These are phyloP conservation scores for Aspergillus sp. DNA, from an alignment of 2,329 filamentous ascomycete species.

Conservation along the genomic window DNA sequence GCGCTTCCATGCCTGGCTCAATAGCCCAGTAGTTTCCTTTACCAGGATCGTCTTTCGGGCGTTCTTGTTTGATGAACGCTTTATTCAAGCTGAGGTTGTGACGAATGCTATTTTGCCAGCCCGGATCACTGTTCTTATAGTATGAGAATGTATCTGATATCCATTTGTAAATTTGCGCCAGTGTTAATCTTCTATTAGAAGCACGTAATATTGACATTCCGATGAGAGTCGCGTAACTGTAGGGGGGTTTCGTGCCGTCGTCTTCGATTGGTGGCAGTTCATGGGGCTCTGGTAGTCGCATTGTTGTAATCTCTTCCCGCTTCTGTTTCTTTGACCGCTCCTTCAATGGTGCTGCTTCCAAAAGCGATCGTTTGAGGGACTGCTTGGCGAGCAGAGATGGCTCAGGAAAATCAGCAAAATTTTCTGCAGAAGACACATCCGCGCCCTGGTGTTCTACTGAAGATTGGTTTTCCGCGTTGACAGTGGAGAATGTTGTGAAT, in stretches of 20 bases:
- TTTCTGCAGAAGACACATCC: conserved; percentile 43
- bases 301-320: conserved; percentile 51
- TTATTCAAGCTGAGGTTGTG: conserved; percentile 98
- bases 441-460: conserved; percentile 50
- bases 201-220: conserved; percentile 95
- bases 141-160: conserved; percentile 93
- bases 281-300: conserved; percentile 66
- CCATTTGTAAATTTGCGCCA: conserved; percentile 98
- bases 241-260: conserved; percentile 82
- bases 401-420: conserved; percentile 49
- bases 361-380: conserved; percentile 59
- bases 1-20: conserved; percentile 80
- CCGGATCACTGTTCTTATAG: conserved; percentile 79
- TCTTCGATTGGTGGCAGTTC: conserved; percentile 82
- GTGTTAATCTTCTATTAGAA: conserved; percentile 76
- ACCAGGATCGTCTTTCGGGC: conserved; percentile 93
- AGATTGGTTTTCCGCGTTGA: conserved; percentile 36
- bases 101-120: conserved; percentile 99
- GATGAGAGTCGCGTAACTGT: conserved; percentile 93
- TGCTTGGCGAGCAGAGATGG: conserved; percentile 46
- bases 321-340: conserved; percentile 73
- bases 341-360: conserved; percentile 72
- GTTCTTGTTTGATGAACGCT: conserved; percentile 90
- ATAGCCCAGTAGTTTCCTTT: conserved; percentile 99
- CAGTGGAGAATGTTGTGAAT: conserved; percentile 52